phyloP scores from a whole-genome alignment of 129 eudicot species.

The Arctium minus region DNA sequence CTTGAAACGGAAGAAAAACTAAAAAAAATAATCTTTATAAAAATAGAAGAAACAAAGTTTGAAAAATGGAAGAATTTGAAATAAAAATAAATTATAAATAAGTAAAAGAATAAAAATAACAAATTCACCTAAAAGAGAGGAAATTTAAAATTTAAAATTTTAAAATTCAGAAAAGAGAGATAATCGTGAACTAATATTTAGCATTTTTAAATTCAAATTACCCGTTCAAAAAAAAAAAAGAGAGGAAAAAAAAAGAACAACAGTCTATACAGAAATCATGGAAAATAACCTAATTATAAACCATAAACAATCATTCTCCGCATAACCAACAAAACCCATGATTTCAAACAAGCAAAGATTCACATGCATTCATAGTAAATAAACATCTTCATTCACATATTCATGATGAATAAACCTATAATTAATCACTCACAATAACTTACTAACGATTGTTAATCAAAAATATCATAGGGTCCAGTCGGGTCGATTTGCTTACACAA shows the following conservation, averaged over 20 bases:
- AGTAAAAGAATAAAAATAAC: background rate
- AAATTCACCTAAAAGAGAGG: background rate
- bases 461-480: conserved; percentile 29
- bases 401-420: background rate
- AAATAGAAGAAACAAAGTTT: too few species aligned
- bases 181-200: background rate
- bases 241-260: too few species aligned
- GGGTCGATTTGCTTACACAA: conserved; percentile 61
- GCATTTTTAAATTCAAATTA: background rate
- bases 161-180: background rate
- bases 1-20: too few species aligned
- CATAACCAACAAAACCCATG: background rate
- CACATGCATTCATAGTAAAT: background rate
- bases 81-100: too few species aligned
- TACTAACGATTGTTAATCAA: background rate
- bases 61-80: too few species aligned
- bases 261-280: background rate
- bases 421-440: background rate
- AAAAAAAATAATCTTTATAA: too few species aligned
- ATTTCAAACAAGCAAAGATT: background rate
- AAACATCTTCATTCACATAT: background rate
- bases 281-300: background rate
- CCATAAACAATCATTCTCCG: background rate
- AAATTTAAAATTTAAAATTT: background rate
- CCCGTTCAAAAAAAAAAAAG: background rate